These are phyloP conservation scores for Hordeum marinum DNA, from an alignment of 176 grass and related monocot genomes.

Conservation along the genomic window DNA sequence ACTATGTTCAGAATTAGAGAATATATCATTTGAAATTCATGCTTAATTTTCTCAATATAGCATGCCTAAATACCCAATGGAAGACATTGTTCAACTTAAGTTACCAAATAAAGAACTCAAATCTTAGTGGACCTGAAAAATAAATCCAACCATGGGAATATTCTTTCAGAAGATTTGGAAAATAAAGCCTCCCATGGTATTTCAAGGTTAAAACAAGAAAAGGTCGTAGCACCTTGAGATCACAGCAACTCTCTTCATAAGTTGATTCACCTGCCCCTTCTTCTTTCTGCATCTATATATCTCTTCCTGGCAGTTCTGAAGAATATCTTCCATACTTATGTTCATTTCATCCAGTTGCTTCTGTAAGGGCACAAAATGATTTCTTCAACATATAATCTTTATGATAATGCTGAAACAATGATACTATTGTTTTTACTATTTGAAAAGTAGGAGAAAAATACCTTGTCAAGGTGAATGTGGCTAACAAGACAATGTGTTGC, in stretches of 20 bases:
- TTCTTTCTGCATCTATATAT: conserved; percentile 36
- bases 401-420: background rate
- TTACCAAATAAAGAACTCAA: background rate
- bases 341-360: conserved; percentile 45
- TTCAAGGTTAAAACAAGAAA: background rate
- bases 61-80: background rate
- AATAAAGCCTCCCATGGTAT: background rate
- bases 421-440: too few relatives aligned
- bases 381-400: background rate
- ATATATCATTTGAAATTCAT: background rate
- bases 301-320: conserved; percentile 48
- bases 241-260: conserved; percentile 31
- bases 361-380: conserved; percentile 24
- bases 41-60: conserved; percentile 3
- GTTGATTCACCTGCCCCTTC: conserved; percentile 29
- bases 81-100: background rate
- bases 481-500: conserved; percentile 48
- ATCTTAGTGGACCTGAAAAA: background rate
- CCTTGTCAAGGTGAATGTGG: conserved; percentile 66
- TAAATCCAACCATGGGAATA: background rate
- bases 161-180: background rate
- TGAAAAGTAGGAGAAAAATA: conserved; percentile 18
- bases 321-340: conserved; percentile 30
- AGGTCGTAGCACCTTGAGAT: conserved; percentile 30
- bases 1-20: background rate